Evolutionary conservation across 805 yeast species (phyloP).

Genomic region (Candida nonsorbophila): DNA sequence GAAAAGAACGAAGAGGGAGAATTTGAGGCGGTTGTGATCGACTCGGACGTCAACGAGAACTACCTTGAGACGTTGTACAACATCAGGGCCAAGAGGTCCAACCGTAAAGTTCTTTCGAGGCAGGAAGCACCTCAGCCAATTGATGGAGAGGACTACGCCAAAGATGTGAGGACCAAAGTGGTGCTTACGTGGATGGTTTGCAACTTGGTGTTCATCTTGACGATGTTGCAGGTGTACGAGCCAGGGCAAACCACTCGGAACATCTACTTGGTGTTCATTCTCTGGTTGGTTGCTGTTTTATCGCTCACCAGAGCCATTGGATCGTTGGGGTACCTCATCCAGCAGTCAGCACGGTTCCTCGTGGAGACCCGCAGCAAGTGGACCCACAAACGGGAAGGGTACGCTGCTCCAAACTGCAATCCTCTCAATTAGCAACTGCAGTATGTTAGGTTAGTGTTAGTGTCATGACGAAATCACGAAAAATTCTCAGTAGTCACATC

Average conservation of each 20-base stretch:
- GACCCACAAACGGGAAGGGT: slow-evolving; percentile 36
- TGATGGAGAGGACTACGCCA: slow-evolving; percentile 78
- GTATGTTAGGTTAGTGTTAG: too few species aligned
- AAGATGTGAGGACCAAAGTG: slow-evolving; percentile 91
- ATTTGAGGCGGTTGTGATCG: slow-evolving; percentile 73
- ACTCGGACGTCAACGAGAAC: slow-evolving; percentile 78
- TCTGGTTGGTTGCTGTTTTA: slow-evolving; percentile 89
- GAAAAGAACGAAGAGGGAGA: slow-evolving; percentile 77
- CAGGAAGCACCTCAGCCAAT: slow-evolving; percentile 15
- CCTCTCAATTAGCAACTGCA: slow-evolving; percentile 23
- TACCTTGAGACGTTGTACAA: slow-evolving; percentile 71
- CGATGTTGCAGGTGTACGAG: slow-evolving; percentile 76
- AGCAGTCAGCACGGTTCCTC: slow-evolving; percentile 27
- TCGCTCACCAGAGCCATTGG: slow-evolving; percentile 82
- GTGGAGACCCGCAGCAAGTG: slow-evolving; percentile 37
- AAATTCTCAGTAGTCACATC: neutral
- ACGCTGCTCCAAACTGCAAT: slow-evolving; percentile 26
- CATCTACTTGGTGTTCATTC: slow-evolving; percentile 72
- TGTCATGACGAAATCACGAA: neutral
- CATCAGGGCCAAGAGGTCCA: slow-evolving; percentile 66
- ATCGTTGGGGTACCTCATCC: slow-evolving; percentile 62
- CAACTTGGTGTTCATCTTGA: slow-evolving; percentile 77
- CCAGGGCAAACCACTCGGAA: slow-evolving; percentile 57
- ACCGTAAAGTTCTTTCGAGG: slow-evolving; percentile 34
- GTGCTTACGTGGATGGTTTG: slow-evolving; percentile 92